Base-by-base conservation (phyloP, 176 grass and related monocot species). In the Lolium multiflorum region DNA sequence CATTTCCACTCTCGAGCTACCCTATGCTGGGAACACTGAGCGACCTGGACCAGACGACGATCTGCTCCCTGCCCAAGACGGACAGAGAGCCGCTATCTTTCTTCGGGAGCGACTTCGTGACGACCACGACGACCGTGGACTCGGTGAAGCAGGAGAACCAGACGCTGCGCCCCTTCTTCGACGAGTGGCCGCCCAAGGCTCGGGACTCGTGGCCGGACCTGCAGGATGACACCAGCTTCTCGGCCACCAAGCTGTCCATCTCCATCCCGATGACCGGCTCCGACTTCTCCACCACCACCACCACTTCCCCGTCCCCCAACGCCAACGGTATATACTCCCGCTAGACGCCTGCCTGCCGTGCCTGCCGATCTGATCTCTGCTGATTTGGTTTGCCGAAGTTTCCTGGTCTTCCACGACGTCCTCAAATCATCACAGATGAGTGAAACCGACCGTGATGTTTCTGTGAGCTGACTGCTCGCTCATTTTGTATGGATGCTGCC, bases 181-280 rank as follows among this genome's bases (percentile, higher is more conserved):
- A 98, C 75, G 90, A 98, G 74, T 98, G 96, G 96, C 96, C 96
- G 96, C 96, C 96, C 3, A 88, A 89, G 82, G 66, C 89, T 12
- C 91, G 87, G 63, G 89, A 87, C 74, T 91, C 89, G 20, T 97
- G 92, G 92, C 20, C 90, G 11, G 95, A 97, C 51, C 81, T 92
- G 18, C 74, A 73, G 4, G 90, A 88, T 22, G 88, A 91, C 61
- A 2, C 13, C 66, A 98, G 60, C 11, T 91, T 93, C 83, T 91
- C 93, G 11, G 87, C 96, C 18, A 98, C 96, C 18, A 90, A 95
- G 76, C 91, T 98, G 37, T 98, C 96, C 20, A 95, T 98, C 52
- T 98, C 96, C 79, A 92, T 98, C 9, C 92, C 93, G 5, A 87
- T 95, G 83, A 81, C 87, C 0, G 87, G 81, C 17, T 95, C 93